Base-by-base conservation (phyloP, 139 green algal genomes). In the Chlorella sp. region DNA sequence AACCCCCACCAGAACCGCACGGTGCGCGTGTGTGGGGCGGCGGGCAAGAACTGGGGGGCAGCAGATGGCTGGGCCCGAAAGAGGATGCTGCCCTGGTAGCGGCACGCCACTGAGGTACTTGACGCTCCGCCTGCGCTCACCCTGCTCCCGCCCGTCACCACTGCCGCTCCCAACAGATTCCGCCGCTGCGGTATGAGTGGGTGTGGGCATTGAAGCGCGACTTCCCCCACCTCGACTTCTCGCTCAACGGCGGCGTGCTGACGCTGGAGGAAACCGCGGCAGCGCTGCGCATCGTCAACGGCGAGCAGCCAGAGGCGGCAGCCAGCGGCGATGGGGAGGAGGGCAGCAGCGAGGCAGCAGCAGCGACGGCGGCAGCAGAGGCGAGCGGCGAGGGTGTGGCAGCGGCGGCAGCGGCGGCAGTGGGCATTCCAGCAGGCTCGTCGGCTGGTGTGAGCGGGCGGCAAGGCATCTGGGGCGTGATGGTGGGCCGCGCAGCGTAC, bases 401-500 rank as follows among this genome's bases (percentile, higher is more conserved):
- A 55, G 79, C n/a, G 51, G 80, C 25, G 13, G 67, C 30, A 26
- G 26, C 30, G n/a, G 36, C 32, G 55, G 38, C 3, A 60, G 51
- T 60, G 15, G 51, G 51, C 51, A 60, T 60, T 60, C 51, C 51
- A 21, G 51, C 36, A 0, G 34, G 12, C 0, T 25, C 56, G 18
- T 38, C 76, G 25, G 81, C 41, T 18, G 84, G 25, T 1, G 79
- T 47, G 28, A 12, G 9, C 15, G 68, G 5, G 80, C 32, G 17
- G 67, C 55, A 72, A 3, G 44, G 74, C 34, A 64, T 98, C 3
- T 78, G 95, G 57, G 97, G 97, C 0, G 96, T 98, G 28, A 99
- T 99, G 97, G 91, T 97, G 60, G 95, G 97, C 13, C 85, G 97
- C 0, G 92, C 91, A 1, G 97, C 96, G 0, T 99, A 98, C 89